These are phyloP conservation scores for Phytophthora lateralis DNA, from an alignment of 352 stramenopile genomes.

Conservation along the genomic window DNA sequence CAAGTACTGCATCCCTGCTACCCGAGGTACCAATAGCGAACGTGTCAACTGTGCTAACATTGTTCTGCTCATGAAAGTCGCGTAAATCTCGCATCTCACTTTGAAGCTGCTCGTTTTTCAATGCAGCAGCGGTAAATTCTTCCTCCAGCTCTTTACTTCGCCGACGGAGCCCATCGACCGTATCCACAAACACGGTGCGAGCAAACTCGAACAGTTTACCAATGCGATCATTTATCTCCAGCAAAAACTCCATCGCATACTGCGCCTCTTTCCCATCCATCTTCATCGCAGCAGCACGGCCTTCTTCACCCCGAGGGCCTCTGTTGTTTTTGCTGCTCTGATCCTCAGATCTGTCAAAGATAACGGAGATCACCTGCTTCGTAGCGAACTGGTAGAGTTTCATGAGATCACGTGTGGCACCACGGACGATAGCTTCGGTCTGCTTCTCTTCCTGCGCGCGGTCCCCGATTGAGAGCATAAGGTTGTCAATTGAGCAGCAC, in stretches of 20 bases:
- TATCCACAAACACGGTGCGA: conserved; percentile 37
- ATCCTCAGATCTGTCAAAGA: conserved; percentile 23
- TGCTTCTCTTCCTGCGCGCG: conserved; percentile 58
- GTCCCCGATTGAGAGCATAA: conserved; percentile 58
- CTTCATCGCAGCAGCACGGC: conserved; percentile 3
- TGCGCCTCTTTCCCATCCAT: conserved; percentile 41
- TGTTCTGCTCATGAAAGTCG: conserved; percentile 50
- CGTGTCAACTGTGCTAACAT: conserved; percentile 12
- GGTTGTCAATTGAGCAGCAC: conserved; percentile 71
- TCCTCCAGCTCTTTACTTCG: conserved; percentile 18
- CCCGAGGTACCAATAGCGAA: conserved; percentile 6
- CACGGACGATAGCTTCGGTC: conserved; percentile 47
- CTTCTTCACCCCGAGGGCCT: neutral
- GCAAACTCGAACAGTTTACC: conserved; percentile 46
- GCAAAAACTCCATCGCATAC: conserved; percentile 50
- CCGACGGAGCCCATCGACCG: conserved; percentile 27
- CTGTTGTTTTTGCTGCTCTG: conserved; percentile 7
- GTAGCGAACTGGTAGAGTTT: conserved; percentile 56
- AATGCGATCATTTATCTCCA: conserved; percentile 47
- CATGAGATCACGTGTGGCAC: conserved; percentile 47
- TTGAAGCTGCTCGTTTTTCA: conserved; percentile 41
- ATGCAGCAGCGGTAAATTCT: conserved; percentile 8
- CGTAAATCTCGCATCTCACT: conserved; percentile 46
- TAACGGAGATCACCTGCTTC: conserved; percentile 41
- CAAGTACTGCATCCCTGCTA: neutral